These are phyloP conservation scores for Bipolaris oryzae DNA, from an alignment of 2,329 filamentous ascomycete genomes.

Conservation along the genomic window DNA sequence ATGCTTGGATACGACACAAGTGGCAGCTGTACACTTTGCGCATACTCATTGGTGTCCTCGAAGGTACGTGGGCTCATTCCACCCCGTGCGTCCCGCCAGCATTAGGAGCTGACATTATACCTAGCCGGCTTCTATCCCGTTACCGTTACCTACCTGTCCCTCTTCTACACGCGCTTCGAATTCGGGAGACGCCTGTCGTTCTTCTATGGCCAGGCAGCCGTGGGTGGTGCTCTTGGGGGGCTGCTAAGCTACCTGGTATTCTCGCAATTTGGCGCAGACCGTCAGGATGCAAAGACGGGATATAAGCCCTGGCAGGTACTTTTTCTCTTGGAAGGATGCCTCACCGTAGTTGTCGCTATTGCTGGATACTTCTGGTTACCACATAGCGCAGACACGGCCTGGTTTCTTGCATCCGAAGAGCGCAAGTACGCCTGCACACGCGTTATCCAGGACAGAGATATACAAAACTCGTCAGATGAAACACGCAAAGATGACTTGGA, in stretches of 20 bases:
- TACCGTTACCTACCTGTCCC: conserved; percentile 63
- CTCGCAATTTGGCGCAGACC: conserved; percentile 45
- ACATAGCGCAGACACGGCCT: conserved; percentile 56
- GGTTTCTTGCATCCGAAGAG: conserved; percentile 58
- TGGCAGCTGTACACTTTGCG: conserved; percentile 57
- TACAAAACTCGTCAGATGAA: conserved; percentile 25
- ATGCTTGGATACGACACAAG: conserved; percentile 53
- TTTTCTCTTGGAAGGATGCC: conserved; percentile 56
- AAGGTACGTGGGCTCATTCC: conserved; percentile 42
- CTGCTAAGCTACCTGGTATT: conserved; percentile 59
- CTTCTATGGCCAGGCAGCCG: conserved; percentile 64
- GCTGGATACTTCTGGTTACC: conserved; percentile 59
- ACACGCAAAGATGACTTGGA: conserved; percentile 22
- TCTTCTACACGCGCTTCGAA: conserved; percentile 65
- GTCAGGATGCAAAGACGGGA: conserved; percentile 15
- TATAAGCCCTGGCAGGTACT: conserved; percentile 60
- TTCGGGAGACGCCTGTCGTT: conserved; percentile 60
- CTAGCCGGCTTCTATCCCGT: conserved; percentile 65
- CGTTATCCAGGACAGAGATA: conserved; percentile 49
- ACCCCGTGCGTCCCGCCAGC: not conserved
- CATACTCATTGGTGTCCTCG: conserved; percentile 55
- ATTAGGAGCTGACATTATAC: conserved; percentile 25
- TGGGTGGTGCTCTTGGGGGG: conserved; percentile 64
- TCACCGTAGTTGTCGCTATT: conserved; percentile 55
- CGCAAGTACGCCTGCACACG: conserved; percentile 55